Percentiles rank a stretch among this genome's conserved stretches.
Conservation (phyloP, 345 rosid species). For the Rhodamnia rubescens region DNA sequence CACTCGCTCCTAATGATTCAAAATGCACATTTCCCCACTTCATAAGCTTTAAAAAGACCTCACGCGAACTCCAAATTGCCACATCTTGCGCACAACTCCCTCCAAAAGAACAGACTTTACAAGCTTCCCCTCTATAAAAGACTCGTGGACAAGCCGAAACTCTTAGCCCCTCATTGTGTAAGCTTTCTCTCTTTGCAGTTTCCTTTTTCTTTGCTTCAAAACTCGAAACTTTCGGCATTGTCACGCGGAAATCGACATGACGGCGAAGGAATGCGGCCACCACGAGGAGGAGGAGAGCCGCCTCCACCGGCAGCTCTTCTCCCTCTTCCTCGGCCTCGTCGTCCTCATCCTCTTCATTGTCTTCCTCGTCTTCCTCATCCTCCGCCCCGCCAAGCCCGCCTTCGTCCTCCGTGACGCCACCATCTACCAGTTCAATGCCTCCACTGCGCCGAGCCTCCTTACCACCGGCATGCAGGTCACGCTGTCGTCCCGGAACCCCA, state of each 20-base stretch:
- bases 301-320: slow-evolving; percentile 6
- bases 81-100: neutral
- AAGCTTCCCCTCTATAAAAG: neutral
- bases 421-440: slow-evolving; percentile 37
- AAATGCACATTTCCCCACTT: neutral
- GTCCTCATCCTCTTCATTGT: neutral
- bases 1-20: neutral
- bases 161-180: neutral
- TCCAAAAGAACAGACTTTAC: neutral
- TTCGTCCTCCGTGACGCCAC: slow-evolving; percentile 64
- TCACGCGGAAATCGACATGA: slow-evolving; percentile 8
- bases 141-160: neutral
- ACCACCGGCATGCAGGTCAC: slow-evolving; percentile 51
- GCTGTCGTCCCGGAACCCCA: slow-evolving; percentile 54
- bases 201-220: neutral
- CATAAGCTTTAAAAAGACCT: neutral
- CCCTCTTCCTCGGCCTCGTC: neutral
- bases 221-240: neutral
- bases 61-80: neutral
- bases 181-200: neutral
- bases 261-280: slow-evolving; percentile 21
- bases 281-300: slow-evolving; percentile 5
- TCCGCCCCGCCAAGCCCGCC: slow-evolving; percentile 53
- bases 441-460: slow-evolving; percentile 27
- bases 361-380: slow-evolving; percentile 25